Evolutionary conservation across 495 filamentous ascomycete genomes (phyloP), one percentile per base, ranked within the genome.

Genomic region (Baudoinia panamericana): DNA sequence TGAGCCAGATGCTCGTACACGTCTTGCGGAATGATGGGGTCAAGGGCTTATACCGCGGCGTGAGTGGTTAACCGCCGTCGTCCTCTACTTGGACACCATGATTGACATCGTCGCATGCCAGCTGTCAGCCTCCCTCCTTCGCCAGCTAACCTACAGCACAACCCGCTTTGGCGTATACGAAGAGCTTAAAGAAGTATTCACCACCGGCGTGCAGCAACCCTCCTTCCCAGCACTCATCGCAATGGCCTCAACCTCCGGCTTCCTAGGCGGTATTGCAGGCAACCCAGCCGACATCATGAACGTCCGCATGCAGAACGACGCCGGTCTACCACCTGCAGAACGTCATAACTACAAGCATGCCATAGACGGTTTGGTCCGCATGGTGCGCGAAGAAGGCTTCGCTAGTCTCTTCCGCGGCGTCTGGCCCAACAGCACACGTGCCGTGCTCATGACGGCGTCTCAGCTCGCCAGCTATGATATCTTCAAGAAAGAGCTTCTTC

Each of bases 231-330:
- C 75, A 15, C 74, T 97, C 1, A 65, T 96, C 48, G 78, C 69
- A 45, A 82, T 96, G 55, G 79, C 87, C 39, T 78, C 73, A 10
- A 66, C 71, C 15, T 92, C 90, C 2, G 90, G 90, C 32, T 80
- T 94, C 59, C 62, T 94, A 4, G 90, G 90, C 41, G 90, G 90
- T 18, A 57, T 94, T 6, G 81, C 82, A 9, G 90, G 90, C 41
- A 96, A 96, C 61, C 82, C 85, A 0, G 88, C 88, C 41, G 90
- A 97, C 56, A 82, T 97, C 9, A 70, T 95, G 42, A 97, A 97
- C 63, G 90, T 97, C 29, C 85, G 90, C 48, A 97, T 97, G 90
- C 90, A 97, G 61, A 79, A 88, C 64, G 90, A 96, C 58, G 78
- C 82, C 10, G 75, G 87, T 0, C 72, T 94, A 4, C 82, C 86